Conservation (phyloP, 257 asterid species). For the Scutellaria minor region DNA sequence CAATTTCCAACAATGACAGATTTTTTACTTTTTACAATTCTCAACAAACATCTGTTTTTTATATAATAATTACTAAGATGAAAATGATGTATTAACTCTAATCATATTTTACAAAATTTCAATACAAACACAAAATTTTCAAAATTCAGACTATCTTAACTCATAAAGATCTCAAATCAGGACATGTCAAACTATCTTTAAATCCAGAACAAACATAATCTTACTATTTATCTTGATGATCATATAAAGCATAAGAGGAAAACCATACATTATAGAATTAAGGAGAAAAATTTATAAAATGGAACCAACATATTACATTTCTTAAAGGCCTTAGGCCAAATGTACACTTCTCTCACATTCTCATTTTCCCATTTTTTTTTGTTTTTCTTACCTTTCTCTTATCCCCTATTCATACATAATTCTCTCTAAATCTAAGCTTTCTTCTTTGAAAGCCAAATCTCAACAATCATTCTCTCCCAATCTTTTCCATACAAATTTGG, state of each 20-base stretch:
- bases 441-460: slow-evolving; percentile 78
- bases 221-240: background rate
- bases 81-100: too few species aligned
- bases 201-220: too few species aligned
- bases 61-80: too few species aligned
- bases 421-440: slow-evolving; percentile 57
- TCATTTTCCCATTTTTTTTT: background rate
- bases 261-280: background rate
- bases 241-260: background rate
- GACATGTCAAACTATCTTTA: too few species aligned
- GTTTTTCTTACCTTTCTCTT: background rate
- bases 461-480: slow-evolving; percentile 56
- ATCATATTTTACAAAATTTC: too few species aligned
- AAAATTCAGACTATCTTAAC: too few species aligned
- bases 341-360: slow-evolving; percentile 10
- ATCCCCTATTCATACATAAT: slow-evolving; percentile 35
- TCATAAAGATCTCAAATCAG: too few species aligned
- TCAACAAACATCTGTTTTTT: too few species aligned
- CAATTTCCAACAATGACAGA: too few species aligned
- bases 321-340: slow-evolving; percentile 42
- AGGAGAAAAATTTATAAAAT: background rate
- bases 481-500: slow-evolving; percentile 41
- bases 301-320: slow-evolving; percentile 23
- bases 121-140: too few species aligned
- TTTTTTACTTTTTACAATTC: too few species aligned